phyloP scores from a whole-genome alignment of 352 stramenopile species.

The Phytophthora niederhauseri region DNA sequence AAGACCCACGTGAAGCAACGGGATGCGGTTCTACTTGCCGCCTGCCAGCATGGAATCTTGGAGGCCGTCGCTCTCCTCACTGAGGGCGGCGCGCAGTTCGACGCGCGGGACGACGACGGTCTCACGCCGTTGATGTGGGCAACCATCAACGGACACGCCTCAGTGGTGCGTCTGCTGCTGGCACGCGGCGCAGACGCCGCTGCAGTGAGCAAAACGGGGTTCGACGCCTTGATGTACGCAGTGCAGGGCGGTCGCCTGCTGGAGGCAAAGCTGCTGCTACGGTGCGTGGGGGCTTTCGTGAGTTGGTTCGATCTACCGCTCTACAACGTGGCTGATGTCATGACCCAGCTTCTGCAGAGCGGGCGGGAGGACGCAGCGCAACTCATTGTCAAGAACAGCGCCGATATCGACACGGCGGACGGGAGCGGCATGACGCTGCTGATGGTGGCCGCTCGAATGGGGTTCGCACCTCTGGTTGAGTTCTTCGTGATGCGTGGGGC shows the following conservation, averaged over 20 bases:
- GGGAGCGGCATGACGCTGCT: no score
- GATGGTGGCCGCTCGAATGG: no score
- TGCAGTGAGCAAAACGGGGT: not conserved
- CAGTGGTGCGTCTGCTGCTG: not conserved
- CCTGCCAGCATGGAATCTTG: not conserved
- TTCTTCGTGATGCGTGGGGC: no score
- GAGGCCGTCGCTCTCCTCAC: not conserved
- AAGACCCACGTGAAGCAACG: not conserved
- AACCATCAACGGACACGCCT: not conserved
- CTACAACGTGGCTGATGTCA: no score
- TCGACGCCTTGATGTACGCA: not conserved
- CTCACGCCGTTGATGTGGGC: not conserved
- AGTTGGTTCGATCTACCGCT: no score
- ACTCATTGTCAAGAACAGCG: no score
- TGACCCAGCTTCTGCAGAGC: no score
- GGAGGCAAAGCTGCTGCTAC: no score
- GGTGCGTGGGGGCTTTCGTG: no score
- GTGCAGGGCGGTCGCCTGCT: not conserved
- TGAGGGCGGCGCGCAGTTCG: not conserved
- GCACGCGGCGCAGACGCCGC: not conserved
- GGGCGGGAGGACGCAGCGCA: no score
- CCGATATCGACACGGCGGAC: no score
- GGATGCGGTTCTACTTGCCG: slow-evolving; percentile 3
- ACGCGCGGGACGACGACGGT: not conserved
- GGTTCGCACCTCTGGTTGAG: no score